phyloP scores from a whole-genome alignment of 306 rosid species.

The Prunus salicina region DNA sequence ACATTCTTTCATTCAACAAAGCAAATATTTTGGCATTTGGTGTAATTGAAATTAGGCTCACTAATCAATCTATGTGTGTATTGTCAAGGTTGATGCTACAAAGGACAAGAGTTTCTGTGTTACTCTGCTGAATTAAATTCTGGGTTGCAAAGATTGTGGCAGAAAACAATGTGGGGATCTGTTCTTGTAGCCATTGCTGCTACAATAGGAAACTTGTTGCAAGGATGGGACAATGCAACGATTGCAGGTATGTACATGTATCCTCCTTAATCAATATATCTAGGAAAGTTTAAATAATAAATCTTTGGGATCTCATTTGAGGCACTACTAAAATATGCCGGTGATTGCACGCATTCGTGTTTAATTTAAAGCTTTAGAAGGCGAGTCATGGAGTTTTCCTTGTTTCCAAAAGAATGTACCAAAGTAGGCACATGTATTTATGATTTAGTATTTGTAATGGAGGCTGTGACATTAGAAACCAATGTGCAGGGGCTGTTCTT shows the following conservation, averaged over 20 bases:
- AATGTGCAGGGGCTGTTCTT: slow-evolving; percentile 34
- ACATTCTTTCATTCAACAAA: not conserved
- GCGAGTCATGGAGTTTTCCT: not conserved
- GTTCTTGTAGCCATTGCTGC: slow-evolving; percentile 38
- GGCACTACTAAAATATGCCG: not conserved
- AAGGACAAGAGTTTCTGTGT: not conserved
- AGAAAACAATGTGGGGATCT: slow-evolving; percentile 28
- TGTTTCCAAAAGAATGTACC: not conserved
- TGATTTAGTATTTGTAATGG: not conserved
- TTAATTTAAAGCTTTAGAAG: not conserved
- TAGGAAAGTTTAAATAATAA: not conserved
- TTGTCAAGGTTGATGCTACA: slow-evolving; percentile 5
- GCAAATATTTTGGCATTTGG: not conserved
- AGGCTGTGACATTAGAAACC: not conserved
- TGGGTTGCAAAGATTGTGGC: not conserved
- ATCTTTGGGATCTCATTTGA: not conserved
- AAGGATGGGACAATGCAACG: slow-evolving; percentile 47
- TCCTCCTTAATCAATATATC: no score
- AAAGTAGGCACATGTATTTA: not conserved
- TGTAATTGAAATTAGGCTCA: not conserved
- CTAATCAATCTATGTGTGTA: not conserved
- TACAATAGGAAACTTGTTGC: slow-evolving; percentile 37
- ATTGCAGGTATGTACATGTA: slow-evolving; percentile 30
- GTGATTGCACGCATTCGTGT: not conserved
- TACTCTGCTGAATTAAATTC: not conserved